A percentile compares a stretch with the other conserved stretches of the same genome.
Evolutionary conservation across 768 basidiomycete species (phyloP).

Genomic region (Trametes meyenii): DNA sequence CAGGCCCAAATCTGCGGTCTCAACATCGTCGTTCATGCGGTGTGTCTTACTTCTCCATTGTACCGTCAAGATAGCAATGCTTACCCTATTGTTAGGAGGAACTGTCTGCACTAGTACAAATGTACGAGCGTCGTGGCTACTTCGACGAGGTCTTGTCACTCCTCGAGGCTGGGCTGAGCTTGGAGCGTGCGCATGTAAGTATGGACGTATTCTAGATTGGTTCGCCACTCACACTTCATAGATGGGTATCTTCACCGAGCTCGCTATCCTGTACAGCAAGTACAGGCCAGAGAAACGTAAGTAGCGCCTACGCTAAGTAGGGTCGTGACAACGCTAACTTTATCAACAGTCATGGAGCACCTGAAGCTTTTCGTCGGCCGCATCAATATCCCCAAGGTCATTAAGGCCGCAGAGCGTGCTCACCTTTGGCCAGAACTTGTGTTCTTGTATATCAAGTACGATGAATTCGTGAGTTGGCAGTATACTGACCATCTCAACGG

Average conservation of each 20-base stretch:
- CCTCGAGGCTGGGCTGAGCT: constrained; percentile 92
- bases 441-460: constrained; percentile 98
- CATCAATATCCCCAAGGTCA: constrained; percentile 99
- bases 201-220: background rate
- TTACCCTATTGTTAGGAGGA: constrained; percentile 60
- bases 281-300: constrained; percentile 90
- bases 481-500: background rate
- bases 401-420: constrained; percentile 93
- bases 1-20: constrained; percentile 98
- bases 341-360: constrained; percentile 89
- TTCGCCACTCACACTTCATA: constrained; percentile 28
- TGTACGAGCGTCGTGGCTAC: constrained; percentile 90
- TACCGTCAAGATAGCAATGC: background rate
- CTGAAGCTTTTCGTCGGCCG: constrained; percentile 93
- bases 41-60: constrained; percentile 26
- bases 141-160: constrained; percentile 93
- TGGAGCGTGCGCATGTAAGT: constrained; percentile 90
- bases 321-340: background rate
- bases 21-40: constrained; percentile 93
- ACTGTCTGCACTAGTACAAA: constrained; percentile 67
- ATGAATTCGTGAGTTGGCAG: constrained; percentile 71
- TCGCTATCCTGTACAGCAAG: constrained; percentile 91
- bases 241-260: constrained; percentile 98
- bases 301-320: constrained; percentile 33
- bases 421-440: constrained; percentile 99